phyloP scores from a whole-genome alignment of 2,329 filamentous ascomycete genomes.

The Aphanocladium album region DNA sequence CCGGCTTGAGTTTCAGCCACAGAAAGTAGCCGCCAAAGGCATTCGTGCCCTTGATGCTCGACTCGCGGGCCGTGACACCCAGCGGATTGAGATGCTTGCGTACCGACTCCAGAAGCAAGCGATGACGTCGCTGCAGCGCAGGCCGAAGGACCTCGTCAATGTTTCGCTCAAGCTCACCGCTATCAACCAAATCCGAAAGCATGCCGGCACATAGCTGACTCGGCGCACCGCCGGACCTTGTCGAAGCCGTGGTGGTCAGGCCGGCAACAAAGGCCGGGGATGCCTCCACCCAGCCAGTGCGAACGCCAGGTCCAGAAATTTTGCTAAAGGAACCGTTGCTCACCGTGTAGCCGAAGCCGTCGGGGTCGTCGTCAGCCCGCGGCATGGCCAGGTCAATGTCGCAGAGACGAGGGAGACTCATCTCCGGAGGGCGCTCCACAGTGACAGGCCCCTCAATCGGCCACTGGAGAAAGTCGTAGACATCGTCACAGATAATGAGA shows the following conservation, averaged over 20 bases:
- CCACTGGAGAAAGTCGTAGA: conserved; percentile 93
- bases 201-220: conserved; percentile 50
- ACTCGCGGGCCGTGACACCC: conserved; percentile 44
- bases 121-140: conserved; percentile 40
- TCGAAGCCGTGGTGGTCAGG: conserved; percentile 48
- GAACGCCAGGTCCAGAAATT: conserved; percentile 71
- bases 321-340: conserved; percentile 93
- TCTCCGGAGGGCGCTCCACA: conserved; percentile 17
- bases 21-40: conserved; percentile 80
- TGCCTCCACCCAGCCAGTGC: conserved; percentile 85
- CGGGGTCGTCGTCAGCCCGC: conserved; percentile 39
- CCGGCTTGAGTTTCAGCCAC: conserved; percentile 63
- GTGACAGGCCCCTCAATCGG: conserved; percentile 37
- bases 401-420: conserved; percentile 69
- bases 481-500: conserved; percentile 82
- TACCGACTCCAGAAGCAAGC: conserved; percentile 54
- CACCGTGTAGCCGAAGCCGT: conserved; percentile 67
- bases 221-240: conserved; percentile 53
- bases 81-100: conserved; percentile 55
- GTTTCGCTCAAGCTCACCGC: conserved; percentile 39
- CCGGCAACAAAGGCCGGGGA: conserved; percentile 50
- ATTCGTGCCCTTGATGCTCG: conserved; percentile 34
- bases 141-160: conserved; percentile 40
- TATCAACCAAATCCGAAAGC: conserved; percentile 42
- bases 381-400: conserved; percentile 71